phyloP scores from a whole-genome alignment of 2,329 filamentous ascomycete genomes.

The Cercospora brassicicola region DNA sequence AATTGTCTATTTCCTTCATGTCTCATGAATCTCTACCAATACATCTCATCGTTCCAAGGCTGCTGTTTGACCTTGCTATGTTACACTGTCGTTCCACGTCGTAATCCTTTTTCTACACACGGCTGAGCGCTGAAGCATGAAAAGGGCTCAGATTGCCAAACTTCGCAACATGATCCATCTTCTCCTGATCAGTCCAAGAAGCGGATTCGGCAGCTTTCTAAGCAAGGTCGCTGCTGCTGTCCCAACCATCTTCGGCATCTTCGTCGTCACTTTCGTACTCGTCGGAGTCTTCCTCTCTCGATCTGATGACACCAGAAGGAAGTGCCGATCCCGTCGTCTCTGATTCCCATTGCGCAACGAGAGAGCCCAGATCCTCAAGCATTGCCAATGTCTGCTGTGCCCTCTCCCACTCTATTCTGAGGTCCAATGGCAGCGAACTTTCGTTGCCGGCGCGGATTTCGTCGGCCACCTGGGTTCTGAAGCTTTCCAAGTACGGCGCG shows the following conservation, averaged over 20 bases:
- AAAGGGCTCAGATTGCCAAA: background rate
- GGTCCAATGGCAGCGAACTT: background rate
- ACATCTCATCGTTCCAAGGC: background rate
- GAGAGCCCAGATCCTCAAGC: background rate
- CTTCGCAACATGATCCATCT: background rate
- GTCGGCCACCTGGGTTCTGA: background rate
- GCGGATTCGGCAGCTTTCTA: background rate
- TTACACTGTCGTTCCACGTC: background rate
- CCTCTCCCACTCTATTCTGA: constrained; percentile 14
- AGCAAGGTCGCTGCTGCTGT: constrained; percentile 9
- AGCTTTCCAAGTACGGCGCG: constrained; percentile 10
- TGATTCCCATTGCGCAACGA: constrained; percentile 6
- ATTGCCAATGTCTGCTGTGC: background rate
- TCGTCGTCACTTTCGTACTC: constrained; percentile 16
- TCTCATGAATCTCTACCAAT: background rate
- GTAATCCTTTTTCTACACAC: background rate
- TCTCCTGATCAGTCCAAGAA: background rate
- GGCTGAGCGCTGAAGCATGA: background rate
- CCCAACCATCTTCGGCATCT: constrained; percentile 14
- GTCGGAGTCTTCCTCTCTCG: constrained; percentile 15
- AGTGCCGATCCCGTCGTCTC: constrained; percentile 5
- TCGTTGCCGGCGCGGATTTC: background rate
- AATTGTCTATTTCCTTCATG: background rate
- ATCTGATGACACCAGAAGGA: constrained; percentile 2
- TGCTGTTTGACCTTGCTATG: constrained; percentile 1